phyloP scores from a whole-genome alignment of 2,329 filamentous ascomycete species.

The Diaporthe capsici region DNA sequence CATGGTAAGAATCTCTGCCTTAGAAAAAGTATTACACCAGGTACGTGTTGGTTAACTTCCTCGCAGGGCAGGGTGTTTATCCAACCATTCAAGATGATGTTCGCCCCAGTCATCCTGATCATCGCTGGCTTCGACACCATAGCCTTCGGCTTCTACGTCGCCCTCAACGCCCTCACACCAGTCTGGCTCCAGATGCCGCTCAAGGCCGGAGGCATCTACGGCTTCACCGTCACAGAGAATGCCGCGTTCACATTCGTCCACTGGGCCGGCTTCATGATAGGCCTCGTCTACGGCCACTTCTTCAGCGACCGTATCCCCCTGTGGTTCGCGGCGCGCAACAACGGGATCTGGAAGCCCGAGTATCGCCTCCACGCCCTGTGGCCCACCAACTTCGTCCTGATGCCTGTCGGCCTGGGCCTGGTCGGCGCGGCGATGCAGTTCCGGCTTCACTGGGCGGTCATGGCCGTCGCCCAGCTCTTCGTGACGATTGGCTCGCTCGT shows the following conservation, averaged over 20 bases:
- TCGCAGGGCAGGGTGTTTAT: conserved; percentile 41
- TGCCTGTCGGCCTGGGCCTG: conserved; percentile 52
- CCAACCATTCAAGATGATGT: conserved; percentile 47
- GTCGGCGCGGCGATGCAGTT: conserved; percentile 57
- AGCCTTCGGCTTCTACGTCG: conserved; percentile 59
- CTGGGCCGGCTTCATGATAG: conserved; percentile 56
- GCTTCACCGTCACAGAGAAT: conserved; percentile 56
- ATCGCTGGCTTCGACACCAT: conserved; percentile 57
- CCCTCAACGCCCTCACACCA: conserved; percentile 54
- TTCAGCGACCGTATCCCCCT: conserved; percentile 57
- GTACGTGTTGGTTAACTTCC: neutral
- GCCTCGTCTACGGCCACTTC: conserved; percentile 53
- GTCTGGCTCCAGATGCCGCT: conserved; percentile 56
- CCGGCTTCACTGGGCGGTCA: conserved; percentile 55
- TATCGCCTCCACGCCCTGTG: conserved; percentile 53
- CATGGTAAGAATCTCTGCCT: conserved; percentile 32
- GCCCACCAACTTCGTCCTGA: conserved; percentile 49
- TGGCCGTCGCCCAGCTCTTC: conserved; percentile 57
- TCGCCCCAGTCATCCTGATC: conserved; percentile 55
- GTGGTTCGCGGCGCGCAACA: conserved; percentile 47
- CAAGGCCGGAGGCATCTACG: conserved; percentile 55
- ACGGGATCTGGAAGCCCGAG: conserved; percentile 55
- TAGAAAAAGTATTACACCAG: rapidly evolving
- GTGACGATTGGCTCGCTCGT: conserved; percentile 54
- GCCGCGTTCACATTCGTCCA: conserved; percentile 56